Conservation (phyloP, 768 basidiomycete genomes). For the Clavulina sp. region DNA sequence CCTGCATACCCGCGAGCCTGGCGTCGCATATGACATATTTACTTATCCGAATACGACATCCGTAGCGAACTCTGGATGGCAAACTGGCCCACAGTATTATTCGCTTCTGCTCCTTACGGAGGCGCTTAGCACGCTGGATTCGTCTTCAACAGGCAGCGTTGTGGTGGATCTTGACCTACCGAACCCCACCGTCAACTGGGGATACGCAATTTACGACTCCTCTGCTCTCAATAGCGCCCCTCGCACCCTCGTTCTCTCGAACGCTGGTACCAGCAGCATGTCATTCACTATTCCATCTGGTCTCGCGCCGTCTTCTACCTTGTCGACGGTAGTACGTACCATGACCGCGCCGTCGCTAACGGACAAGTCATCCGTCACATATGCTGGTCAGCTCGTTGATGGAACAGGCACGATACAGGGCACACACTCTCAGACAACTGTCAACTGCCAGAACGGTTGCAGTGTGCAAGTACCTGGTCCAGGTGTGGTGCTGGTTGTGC, state of each 20-base stretch:
- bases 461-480: background rate
- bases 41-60: constrained; percentile 5
- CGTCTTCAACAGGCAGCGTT: background rate
- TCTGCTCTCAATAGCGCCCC: constrained; percentile 4
- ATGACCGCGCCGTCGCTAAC: background rate
- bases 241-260: constrained; percentile 9
- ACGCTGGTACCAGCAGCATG: too few relatives aligned
- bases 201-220: constrained; percentile 9
- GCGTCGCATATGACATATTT: constrained; percentile 11
- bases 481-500: background rate
- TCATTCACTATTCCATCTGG: too few relatives aligned
- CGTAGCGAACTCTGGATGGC: constrained; percentile 8
- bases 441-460: background rate
- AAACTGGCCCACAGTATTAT: constrained; percentile 10
- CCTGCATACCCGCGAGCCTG: constrained; percentile 12
- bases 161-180: constrained; percentile 8
- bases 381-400: background rate
- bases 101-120: constrained; percentile 11
- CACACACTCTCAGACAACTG: background rate
- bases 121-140: constrained; percentile 3
- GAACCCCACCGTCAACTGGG: constrained; percentile 3
- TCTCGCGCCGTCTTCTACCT: too few relatives aligned
- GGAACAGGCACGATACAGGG: background rate
- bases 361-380: background rate
- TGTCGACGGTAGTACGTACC: too few relatives aligned